Conservation (phyloP, 805 yeast genomes). For the Kluyveromyces nonfermentans region DNA sequence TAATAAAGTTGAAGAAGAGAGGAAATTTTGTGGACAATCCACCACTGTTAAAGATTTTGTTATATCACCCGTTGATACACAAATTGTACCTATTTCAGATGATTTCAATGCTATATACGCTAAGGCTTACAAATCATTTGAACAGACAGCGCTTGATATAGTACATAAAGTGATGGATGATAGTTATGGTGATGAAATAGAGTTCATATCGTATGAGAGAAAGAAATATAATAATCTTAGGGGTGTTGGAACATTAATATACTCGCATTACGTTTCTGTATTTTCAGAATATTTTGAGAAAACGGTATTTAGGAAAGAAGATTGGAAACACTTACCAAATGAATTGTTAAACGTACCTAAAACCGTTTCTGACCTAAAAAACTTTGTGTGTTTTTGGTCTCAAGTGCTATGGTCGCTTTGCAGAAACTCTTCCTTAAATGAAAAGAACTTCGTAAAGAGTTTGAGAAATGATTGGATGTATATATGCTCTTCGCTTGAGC, state of each 20-base stretch:
- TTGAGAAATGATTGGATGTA: slow-evolving; percentile 31
- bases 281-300: slow-evolving; percentile 41
- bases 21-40: no score
- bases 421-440: slow-evolving; percentile 25
- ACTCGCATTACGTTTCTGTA: slow-evolving; percentile 45
- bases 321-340: slow-evolving; percentile 23
- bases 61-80: neutral
- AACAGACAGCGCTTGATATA: slow-evolving; percentile 34
- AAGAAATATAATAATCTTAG: slow-evolving; percentile 27
- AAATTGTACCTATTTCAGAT: neutral
- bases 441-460: slow-evolving; percentile 26
- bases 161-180: slow-evolving; percentile 42
- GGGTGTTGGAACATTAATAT: slow-evolving; percentile 36
- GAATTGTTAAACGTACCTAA: slow-evolving; percentile 24
- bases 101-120: neutral
- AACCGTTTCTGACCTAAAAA: slow-evolving; percentile 21
- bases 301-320: slow-evolving; percentile 12
- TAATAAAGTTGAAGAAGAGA: slow-evolving; percentile 31
- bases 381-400: slow-evolving; percentile 46
- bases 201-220: slow-evolving; percentile 40
- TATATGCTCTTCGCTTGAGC: neutral
- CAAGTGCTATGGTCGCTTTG: slow-evolving; percentile 37
- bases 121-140: slow-evolving; percentile 34
- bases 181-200: slow-evolving; percentile 48
- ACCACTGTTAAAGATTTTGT: no score